A percentile compares a stretch with the other conserved stretches of the same genome.
phyloP scores from a whole-genome alignment of 345 rosid genomes.

The Sisymbrium altissimum region DNA sequence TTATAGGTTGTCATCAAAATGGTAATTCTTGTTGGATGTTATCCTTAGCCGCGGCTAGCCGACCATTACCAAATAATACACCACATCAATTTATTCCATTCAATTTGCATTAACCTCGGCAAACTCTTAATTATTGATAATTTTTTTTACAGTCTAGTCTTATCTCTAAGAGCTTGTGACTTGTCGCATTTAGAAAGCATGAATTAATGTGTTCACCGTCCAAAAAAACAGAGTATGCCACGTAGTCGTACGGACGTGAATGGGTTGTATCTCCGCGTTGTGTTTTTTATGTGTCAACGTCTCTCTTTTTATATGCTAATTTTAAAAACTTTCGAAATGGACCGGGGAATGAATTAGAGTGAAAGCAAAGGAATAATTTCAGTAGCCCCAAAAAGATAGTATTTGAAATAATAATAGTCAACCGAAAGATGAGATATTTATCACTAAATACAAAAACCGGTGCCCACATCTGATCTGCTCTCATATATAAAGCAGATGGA shows the following conservation, averaged over 20 bases:
- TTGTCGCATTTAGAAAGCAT: conserved; percentile 16
- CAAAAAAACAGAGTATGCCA: conserved; percentile 31
- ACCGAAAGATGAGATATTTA: neutral
- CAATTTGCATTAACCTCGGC: neutral
- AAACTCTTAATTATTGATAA: neutral
- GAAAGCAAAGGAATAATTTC: conserved; percentile 17
- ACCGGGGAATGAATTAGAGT: conserved; percentile 19
- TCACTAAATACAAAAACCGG: neutral
- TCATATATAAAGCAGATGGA: conserved; percentile 23
- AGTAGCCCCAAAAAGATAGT: conserved; percentile 25
- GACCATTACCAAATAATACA: conserved; percentile 19
- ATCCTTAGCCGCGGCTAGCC: conserved; percentile 35
- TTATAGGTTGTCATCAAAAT: conserved; percentile 10
- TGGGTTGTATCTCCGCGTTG: conserved; percentile 24
- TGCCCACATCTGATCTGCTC: neutral
- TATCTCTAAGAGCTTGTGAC: neutral
- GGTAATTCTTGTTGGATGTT: conserved; percentile 15
- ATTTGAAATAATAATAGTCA: conserved; percentile 16
- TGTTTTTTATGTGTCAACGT: conserved; percentile 9
- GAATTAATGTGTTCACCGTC: conserved; percentile 27
- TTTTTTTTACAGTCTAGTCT: neutral
- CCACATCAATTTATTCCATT: neutral
- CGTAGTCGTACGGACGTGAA: conserved; percentile 31
- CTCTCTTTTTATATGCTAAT: neutral
- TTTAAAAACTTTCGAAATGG: neutral